A percentile compares a stretch with the other conserved stretches of the same genome.
Conservation (phyloP, 441 rosid genomes). For the Capsella rubella region DNA sequence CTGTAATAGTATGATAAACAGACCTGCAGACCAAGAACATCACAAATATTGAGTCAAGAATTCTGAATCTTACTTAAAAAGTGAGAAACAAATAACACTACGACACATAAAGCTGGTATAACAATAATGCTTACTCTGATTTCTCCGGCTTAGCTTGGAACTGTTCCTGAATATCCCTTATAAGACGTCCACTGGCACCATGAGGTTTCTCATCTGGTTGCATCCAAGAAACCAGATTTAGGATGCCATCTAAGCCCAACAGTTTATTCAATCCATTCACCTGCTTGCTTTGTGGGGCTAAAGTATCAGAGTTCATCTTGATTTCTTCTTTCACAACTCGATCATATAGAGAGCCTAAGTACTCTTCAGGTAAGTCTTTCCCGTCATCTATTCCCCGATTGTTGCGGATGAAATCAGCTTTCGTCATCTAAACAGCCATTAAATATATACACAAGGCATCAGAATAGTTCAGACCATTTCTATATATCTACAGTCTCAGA, state of each 20-base stretch:
- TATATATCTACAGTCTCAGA: constrained; percentile 12
- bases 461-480: constrained; percentile 36
- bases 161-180: constrained; percentile 93
- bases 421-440: constrained; percentile 73
- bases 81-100: constrained; percentile 1
- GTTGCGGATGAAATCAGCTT: constrained; percentile 89
- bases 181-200: constrained; percentile 95
- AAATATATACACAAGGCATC: constrained; percentile 36
- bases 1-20: constrained; percentile 77
- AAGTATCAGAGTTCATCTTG: constrained; percentile 84
- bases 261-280: constrained; percentile 89
- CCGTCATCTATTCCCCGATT: constrained; percentile 97
- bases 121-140: constrained; percentile 72
- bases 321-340: constrained; percentile 92
- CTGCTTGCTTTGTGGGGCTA: constrained; percentile 87
- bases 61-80: not conserved
- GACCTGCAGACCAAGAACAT: constrained; percentile 60
- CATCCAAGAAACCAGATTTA: constrained; percentile 85
- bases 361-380: constrained; percentile 94
- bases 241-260: constrained; percentile 90
- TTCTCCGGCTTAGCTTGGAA: constrained; percentile 91
- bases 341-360: constrained; percentile 83
- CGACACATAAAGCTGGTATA: not conserved
- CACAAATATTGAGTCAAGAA: not conserved
- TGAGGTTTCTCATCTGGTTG: constrained; percentile 94